Evolutionary conservation across 1,284 basidiomycete genomes (phyloP).

Genomic region (Coniferiporia sulphurascens): DNA sequence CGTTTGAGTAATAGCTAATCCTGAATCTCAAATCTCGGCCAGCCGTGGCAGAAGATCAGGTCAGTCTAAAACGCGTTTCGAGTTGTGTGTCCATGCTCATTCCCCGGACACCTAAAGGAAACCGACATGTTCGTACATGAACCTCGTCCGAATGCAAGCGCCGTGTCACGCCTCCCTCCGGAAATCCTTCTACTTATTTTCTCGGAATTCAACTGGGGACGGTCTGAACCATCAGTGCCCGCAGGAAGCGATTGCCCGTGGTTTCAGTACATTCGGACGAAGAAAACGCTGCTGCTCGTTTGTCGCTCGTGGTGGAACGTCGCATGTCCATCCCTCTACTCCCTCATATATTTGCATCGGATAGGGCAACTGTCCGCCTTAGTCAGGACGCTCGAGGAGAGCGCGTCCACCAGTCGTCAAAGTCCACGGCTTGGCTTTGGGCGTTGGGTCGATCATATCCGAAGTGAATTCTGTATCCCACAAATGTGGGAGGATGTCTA

Average conservation of each 20-base stretch:
- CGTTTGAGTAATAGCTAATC: too few species aligned
- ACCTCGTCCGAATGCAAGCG: background rate
- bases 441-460: constrained; percentile 6
- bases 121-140: background rate
- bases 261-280: constrained; percentile 2
- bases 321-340: constrained; percentile 2
- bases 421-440: background rate
- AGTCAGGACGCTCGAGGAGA: constrained; percentile 2
- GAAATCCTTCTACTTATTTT: constrained; percentile 10
- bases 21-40: too few species aligned
- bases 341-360: constrained; percentile 5
- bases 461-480: background rate
- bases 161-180: constrained; percentile 1
- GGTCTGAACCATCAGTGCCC: background rate
- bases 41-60: too few species aligned
- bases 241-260: constrained; percentile 1
- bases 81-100: too few species aligned
- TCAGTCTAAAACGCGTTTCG: too few species aligned
- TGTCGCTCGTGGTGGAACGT: constrained; percentile 4
- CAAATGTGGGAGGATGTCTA: constrained; percentile 4
- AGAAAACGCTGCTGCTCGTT: constrained; percentile 4
- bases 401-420: background rate
- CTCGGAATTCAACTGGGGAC: constrained; percentile 3
- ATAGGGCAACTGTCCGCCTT: constrained; percentile 7
- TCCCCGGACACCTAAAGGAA: too few species aligned